A percentile compares a stretch with the other conserved stretches of the same genome.
Conservation (phyloP, 1,284 basidiomycete species). For the Omphalotus olearius region DNA sequence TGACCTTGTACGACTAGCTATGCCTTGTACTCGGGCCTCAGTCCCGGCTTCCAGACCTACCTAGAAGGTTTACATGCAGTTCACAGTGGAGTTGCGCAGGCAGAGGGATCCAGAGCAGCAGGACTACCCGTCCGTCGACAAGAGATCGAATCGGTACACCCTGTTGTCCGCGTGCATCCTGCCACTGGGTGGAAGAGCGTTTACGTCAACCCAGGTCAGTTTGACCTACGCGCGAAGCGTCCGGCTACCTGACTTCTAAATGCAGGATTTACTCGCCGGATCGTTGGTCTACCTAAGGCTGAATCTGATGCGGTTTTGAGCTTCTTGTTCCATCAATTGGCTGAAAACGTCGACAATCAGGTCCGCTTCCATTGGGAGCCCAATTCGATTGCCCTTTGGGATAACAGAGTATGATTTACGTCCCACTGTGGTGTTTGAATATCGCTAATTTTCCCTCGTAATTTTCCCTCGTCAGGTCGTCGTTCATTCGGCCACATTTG, state of each 20-base stretch:
- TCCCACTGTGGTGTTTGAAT: neutral
- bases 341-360: slow-evolving; percentile 66
- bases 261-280: slow-evolving; percentile 63
- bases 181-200: slow-evolving; percentile 78
- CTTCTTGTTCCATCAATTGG: slow-evolving; percentile 71
- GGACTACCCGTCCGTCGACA: slow-evolving; percentile 63
- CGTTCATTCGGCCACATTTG: slow-evolving; percentile 74
- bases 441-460: neutral
- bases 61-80: slow-evolving; percentile 62
- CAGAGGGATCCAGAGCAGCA: slow-evolving; percentile 60
- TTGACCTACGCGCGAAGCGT: neutral
- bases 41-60: slow-evolving; percentile 62
- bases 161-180: slow-evolving; percentile 73
- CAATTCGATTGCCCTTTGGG: slow-evolving; percentile 70
- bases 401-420: slow-evolving; percentile 52
- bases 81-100: slow-evolving; percentile 67
- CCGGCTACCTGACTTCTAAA: neutral
- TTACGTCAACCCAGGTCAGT: slow-evolving; percentile 63
- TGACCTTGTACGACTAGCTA: slow-evolving; percentile 31
- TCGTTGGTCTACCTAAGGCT: slow-evolving; percentile 74
- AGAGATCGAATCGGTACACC: slow-evolving; percentile 66
- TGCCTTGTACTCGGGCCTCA: slow-evolving; percentile 69
- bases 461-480: slow-evolving; percentile 45
- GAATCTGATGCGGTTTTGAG: slow-evolving; percentile 71
- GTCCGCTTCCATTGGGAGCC: slow-evolving; percentile 69